phyloP scores from a whole-genome alignment of 768 basidiomycete species.

The Mycena amicta region DNA sequence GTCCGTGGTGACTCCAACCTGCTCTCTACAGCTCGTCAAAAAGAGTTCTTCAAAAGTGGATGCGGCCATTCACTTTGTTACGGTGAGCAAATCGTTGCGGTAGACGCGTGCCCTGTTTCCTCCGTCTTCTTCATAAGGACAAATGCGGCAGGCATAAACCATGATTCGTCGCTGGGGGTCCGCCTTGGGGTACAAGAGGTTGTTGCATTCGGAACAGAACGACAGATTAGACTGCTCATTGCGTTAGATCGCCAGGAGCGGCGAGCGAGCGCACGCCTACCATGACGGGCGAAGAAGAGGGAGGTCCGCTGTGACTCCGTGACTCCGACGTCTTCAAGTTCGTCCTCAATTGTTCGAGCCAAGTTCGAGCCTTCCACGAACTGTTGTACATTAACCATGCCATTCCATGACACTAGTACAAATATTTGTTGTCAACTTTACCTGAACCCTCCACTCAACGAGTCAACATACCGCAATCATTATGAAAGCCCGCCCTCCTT shows the following conservation, averaged over 20 bases:
- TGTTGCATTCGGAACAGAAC: slow-evolving; percentile 95
- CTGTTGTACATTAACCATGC: no score
- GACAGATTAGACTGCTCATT: slow-evolving; percentile 71
- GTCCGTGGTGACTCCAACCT: slow-evolving; percentile 89
- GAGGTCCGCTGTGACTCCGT: no score
- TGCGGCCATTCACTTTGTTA: slow-evolving; percentile 88
- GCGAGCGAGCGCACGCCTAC: neutral
- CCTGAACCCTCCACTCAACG: no score
- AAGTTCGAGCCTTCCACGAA: no score
- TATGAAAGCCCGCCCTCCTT: no score
- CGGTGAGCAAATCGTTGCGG: slow-evolving; percentile 88
- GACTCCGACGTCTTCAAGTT: no score
- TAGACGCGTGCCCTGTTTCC: slow-evolving; percentile 86
- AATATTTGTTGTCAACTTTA: no score
- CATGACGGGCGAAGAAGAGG: neutral
- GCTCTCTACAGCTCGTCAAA: slow-evolving; percentile 61
- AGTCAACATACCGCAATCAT: no score
- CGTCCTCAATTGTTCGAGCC: no score
- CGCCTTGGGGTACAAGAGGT: slow-evolving; percentile 90
- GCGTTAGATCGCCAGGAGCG: neutral
- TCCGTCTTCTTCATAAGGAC: slow-evolving; percentile 80
- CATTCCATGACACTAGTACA: no score
- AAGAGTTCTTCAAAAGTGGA: no score
- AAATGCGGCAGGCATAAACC: slow-evolving; percentile 92
- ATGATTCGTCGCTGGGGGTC: slow-evolving; percentile 83